Evolutionary conservation across 176 grass and related monocot genomes (phyloP).

Genomic region (Luzula sylvatica): DNA sequence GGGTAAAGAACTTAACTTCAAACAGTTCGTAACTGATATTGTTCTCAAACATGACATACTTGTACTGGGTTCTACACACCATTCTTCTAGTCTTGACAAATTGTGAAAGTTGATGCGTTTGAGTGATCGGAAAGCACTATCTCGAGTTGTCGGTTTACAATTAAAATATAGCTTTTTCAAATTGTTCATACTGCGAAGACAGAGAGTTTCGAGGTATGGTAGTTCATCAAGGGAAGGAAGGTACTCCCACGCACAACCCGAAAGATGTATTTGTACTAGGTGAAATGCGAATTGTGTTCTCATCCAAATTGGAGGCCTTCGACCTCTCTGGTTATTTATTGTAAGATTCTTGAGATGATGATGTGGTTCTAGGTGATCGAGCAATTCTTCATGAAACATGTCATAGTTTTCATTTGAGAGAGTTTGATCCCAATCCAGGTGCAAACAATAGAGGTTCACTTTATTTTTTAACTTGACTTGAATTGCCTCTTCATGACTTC

Average conservation of each 20-base stretch:
- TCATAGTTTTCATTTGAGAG: neutral
- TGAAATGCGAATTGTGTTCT: neutral
- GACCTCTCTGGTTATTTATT: conserved; percentile 5
- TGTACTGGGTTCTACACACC: neutral
- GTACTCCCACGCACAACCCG: neutral
- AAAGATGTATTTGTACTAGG: neutral
- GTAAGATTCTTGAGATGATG: conserved; percentile 10
- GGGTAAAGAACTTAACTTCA: neutral
- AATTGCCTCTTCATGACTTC: conserved; percentile 7
- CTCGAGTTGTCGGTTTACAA: no score
- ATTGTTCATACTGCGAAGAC: neutral
- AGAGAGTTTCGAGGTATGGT: conserved; percentile 1
- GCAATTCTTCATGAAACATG: neutral
- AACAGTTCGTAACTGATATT: neutral
- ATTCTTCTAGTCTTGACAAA: neutral
- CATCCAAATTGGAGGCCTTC: conserved; percentile 6
- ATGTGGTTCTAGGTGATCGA: conserved; percentile 22
- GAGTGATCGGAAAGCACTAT: conserved; percentile 8
- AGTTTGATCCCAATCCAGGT: neutral
- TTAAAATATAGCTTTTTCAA: neutral
- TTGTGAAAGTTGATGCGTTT: neutral
- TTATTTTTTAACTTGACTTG: conserved; percentile 11
- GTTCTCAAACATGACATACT: conserved; percentile 1
- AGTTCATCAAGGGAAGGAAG: conserved; percentile 2
- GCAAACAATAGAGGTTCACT: neutral